Evolutionary conservation across 2,329 filamentous ascomycete species (phyloP), one percentile per base, ranked within the genome.

Genomic region (Xenosphaeropsis pyriputrescens): DNA sequence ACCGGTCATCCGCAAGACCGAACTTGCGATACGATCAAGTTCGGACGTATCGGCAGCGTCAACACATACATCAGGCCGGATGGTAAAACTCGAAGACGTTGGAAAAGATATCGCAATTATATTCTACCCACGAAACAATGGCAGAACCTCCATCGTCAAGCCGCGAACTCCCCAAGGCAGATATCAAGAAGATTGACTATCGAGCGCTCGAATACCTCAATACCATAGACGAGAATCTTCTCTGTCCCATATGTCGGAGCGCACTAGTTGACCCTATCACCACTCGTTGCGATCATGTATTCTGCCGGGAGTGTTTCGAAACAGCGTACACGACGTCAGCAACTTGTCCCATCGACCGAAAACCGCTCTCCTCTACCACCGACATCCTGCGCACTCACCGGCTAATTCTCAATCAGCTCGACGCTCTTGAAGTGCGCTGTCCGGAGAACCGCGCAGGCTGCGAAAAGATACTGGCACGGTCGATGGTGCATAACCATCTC

Each of bases 201-300:
- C 47, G 56, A 39, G 50, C 46, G 18, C 47, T 61, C 34, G 54
- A 51, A 13, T 61, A 61, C 38, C 46, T 55, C 32, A 43, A 45
- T 2, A 35, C 45, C 8, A 48, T 56, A 5, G 57, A 60, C 37
- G 55, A 60, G 39, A 60, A 61, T 35, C 52, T 61, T 17, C 45
- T 58, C 13, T 61, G 58, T 39, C 55, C 57, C 14, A 59, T 61
- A 42, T 80, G 75, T 56, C 71, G 70, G 46, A 65, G 72, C 9
- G 69, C 75, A 3, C 64, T 79, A 32, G 59, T 79, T 35, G 62
- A 69, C 12, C 74, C 75, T 0, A 62, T 75, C 35, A 75, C 74
- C 32, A 78, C 74, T 1, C 58, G 60, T 6, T 80, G 75, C 55
- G 70, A 76, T 41, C 75, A 80, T 51, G 75, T 72, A 11, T 80